phyloP scores from a whole-genome alignment of 768 basidiomycete genomes.

The Lactarius evosmus region DNA sequence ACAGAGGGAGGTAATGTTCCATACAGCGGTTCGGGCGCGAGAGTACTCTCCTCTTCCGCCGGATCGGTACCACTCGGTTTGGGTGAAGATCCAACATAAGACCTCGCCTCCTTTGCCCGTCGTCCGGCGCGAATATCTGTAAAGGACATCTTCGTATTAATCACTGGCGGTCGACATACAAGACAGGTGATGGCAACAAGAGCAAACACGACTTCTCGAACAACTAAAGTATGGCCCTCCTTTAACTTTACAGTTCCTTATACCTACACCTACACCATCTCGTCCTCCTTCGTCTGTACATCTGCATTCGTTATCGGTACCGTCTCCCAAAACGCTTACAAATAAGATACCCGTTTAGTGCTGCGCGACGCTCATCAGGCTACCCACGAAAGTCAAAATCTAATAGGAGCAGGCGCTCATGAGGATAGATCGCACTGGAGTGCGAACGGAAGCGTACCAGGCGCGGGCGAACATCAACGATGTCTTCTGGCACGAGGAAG shows the following conservation, averaged over 20 bases:
- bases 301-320: not conserved
- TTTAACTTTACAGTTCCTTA: conserved; percentile 13
- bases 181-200: conserved; percentile 27
- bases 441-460: conserved; percentile 47
- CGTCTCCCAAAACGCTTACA: conserved; percentile 1
- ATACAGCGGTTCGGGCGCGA: conserved; percentile 9
- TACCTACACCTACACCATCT: not conserved
- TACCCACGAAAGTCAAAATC: conserved; percentile 96
- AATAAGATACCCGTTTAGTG: conserved; percentile 30
- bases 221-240: conserved; percentile 9
- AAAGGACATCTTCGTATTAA: conserved; percentile 17
- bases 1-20: conserved; percentile 15
- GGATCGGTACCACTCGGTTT: not conserved
- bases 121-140: conserved; percentile 17
- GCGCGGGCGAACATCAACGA: conserved; percentile 89
- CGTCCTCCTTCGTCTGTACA: conserved; percentile 4
- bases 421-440: not conserved
- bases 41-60: not conserved
- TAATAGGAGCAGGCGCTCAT: conserved; percentile 32
- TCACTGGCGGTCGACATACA: not conserved
- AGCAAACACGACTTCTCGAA: conserved; percentile 24
- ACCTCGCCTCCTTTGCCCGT: conserved; percentile 21
- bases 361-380: conserved; percentile 73
- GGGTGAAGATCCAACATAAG: conserved; percentile 15
- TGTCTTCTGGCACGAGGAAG: conserved; percentile 95